Percentiles rank a stretch among this genome's conserved stretches.
phyloP scores from a whole-genome alignment of 208 protist species.

The Acanthamoeba culbertsoni region DNA sequence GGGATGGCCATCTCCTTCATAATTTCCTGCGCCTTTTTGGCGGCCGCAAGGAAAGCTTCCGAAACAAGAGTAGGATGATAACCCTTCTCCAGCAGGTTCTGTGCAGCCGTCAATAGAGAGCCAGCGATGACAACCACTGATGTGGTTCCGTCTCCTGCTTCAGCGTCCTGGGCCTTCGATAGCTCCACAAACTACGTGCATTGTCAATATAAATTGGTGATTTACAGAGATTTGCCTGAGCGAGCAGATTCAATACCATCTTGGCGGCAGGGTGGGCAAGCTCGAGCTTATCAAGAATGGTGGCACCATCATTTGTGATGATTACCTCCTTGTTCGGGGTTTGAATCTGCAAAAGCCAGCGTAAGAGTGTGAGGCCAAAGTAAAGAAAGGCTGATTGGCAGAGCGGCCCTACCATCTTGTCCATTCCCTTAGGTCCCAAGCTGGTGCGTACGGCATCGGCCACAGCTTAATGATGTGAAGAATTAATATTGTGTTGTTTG shows the following conservation, averaged over 20 bases:
- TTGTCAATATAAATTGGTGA: conserved; percentile 37
- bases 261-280: conserved; percentile 97
- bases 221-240: too few relatives aligned
- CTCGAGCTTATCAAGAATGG: conserved; percentile 97
- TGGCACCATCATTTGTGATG: conserved; percentile 99
- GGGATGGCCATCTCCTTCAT: conserved; percentile 92
- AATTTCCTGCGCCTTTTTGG: conserved; percentile 90
- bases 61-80: conserved; percentile 97
- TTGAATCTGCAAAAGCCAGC: conserved; percentile 75
- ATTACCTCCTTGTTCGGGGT: conserved; percentile 92
- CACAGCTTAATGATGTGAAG: conserved; percentile 83
- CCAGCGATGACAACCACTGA: conserved; percentile 98
- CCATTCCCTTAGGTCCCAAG: conserved; percentile 99
- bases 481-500: too few relatives aligned
- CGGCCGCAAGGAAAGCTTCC: conserved; percentile 91
- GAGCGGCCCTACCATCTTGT: conserved; percentile 91
- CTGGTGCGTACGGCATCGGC: conserved; percentile 97
- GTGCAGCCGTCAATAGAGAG: conserved; percentile 90
- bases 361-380: not conserved
- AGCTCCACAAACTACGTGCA: conserved; percentile 94
- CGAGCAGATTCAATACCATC: conserved; percentile 85
- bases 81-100: conserved; percentile 93
- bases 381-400: not conserved
- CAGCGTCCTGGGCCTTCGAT: conserved; percentile 97
- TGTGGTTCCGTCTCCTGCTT: conserved; percentile 99